phyloP scores from a whole-genome alignment of 768 basidiomycete genomes.

The Lactifluus pinguis region DNA sequence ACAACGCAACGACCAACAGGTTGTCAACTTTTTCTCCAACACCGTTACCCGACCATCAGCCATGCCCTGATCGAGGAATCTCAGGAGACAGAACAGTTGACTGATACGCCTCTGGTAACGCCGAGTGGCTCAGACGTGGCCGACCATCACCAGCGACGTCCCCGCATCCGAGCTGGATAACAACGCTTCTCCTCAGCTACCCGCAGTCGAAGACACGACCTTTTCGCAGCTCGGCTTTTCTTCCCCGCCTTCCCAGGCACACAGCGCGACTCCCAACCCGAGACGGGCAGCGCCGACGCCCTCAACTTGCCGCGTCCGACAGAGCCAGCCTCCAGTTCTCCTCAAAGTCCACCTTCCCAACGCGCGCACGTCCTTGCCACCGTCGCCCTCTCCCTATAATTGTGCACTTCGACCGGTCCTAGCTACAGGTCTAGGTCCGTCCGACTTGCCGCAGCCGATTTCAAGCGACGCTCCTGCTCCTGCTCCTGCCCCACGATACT shows the following conservation, averaged over 20 bases:
- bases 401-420: background rate
- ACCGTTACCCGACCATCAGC: background rate
- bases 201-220: slow-evolving; percentile 26
- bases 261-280: background rate
- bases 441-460: background rate
- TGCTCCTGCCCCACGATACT: slow-evolving; percentile 20
- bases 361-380: background rate
- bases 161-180: slow-evolving; percentile 32
- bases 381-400: slow-evolving; percentile 7
- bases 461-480: background rate
- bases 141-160: slow-evolving; percentile 25
- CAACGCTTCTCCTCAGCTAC: slow-evolving; percentile 24
- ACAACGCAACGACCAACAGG: background rate
- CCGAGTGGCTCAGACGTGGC: slow-evolving; percentile 47
- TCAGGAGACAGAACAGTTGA: slow-evolving; percentile 37
- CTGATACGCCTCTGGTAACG: slow-evolving; percentile 45
- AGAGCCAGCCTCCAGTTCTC: background rate
- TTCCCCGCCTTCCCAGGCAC: slow-evolving; percentile 15
- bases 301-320: background rate
- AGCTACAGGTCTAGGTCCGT: background rate
- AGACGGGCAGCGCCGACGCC: background rate
- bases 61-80: slow-evolving; percentile 22
- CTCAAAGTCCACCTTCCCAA: background rate
- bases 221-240: slow-evolving; percentile 33
- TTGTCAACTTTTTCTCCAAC: background rate